These are phyloP conservation scores for Starmerella riodocensis DNA, from an alignment of 805 yeast genomes.

Conservation along the genomic window DNA sequence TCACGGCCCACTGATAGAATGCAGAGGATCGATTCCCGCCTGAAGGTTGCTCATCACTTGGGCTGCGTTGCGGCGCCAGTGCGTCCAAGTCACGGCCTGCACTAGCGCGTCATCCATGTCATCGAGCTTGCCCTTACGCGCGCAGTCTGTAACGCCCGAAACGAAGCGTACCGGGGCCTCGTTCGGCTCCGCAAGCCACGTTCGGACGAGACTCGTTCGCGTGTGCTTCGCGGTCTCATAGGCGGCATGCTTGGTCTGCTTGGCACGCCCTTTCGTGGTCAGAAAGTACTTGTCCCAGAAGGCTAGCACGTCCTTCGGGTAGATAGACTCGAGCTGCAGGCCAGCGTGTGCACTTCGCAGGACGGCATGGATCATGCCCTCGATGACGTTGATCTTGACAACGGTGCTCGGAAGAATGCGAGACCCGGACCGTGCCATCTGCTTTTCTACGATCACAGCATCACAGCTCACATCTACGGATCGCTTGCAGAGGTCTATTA, in stretches of 20 bases:
- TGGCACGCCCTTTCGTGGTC: no score
- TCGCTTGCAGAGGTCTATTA: conserved; percentile 15
- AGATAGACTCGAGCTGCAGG: conserved; percentile 17
- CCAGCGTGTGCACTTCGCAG: conserved; percentile 13
- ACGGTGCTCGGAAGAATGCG: conserved; percentile 38
- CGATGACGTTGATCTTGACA: conserved; percentile 41
- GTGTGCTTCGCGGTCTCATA: conserved; percentile 21
- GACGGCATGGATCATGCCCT: conserved; percentile 34
- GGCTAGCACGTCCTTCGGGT: conserved; percentile 20
- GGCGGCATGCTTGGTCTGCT: background rate
- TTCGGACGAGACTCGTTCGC: conserved; percentile 17
- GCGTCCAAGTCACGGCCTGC: conserved; percentile 41
- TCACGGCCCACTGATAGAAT: no score
- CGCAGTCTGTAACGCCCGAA: background rate
- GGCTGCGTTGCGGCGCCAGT: conserved; percentile 31
- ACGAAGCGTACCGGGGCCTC: conserved; percentile 10
- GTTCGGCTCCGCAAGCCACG: conserved; percentile 16
- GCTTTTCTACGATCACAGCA: conserved; percentile 37
- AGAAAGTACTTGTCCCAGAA: conserved; percentile 19
- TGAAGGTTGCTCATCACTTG: conserved; percentile 1
- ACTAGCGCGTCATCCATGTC: conserved; percentile 55
- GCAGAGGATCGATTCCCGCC: background rate
- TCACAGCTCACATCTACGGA: conserved; percentile 26
- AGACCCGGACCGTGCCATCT: conserved; percentile 39
- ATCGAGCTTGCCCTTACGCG: conserved; percentile 36